Evolutionary conservation across 768 basidiomycete genomes (phyloP).

Genomic region (Calocera viscosa): DNA sequence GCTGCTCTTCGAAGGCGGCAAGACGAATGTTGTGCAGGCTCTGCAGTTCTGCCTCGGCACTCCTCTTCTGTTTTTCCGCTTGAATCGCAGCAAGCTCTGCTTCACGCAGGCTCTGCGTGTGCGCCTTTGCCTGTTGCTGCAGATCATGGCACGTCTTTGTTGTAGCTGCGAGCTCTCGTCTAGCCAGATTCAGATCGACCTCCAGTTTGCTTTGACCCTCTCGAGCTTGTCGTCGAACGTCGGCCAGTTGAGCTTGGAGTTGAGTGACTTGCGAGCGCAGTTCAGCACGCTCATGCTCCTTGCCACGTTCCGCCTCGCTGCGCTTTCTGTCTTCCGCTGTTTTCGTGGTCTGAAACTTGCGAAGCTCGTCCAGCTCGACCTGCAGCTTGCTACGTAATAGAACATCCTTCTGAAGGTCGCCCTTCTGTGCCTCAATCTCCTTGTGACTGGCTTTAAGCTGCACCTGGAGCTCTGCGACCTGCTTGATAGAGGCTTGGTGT

Average conservation of each 20-base stretch:
- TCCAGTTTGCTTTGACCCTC: constrained; percentile 63
- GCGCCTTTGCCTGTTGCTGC: constrained; percentile 32
- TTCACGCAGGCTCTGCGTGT: constrained; percentile 36
- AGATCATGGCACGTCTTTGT: constrained; percentile 51
- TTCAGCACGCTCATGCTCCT: constrained; percentile 66
- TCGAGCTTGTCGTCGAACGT: constrained; percentile 46
- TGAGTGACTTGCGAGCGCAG: constrained; percentile 51
- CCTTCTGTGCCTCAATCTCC: constrained; percentile 48
- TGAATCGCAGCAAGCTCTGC: constrained; percentile 39
- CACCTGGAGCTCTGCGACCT: constrained; percentile 55
- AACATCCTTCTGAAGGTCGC: constrained; percentile 39
- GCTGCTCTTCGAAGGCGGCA: constrained; percentile 64
- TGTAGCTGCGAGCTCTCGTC: constrained; percentile 48
- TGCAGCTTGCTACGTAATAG: constrained; percentile 50
- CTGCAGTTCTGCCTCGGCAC: constrained; percentile 60
- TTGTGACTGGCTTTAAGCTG: constrained; percentile 52
- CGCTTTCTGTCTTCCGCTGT: constrained; percentile 74
- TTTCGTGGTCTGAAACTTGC: constrained; percentile 72
- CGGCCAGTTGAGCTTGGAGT: constrained; percentile 54
- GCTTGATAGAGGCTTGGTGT: constrained; percentile 37
- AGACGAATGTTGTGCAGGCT: constrained; percentile 56
- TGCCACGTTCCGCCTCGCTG: constrained; percentile 73
- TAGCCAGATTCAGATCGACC: constrained; percentile 55
- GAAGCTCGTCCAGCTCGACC: constrained; percentile 74
- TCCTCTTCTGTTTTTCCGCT: constrained; percentile 55